Conservation (phyloP, 345 rosid genomes). For the Camelina neglecta region DNA sequence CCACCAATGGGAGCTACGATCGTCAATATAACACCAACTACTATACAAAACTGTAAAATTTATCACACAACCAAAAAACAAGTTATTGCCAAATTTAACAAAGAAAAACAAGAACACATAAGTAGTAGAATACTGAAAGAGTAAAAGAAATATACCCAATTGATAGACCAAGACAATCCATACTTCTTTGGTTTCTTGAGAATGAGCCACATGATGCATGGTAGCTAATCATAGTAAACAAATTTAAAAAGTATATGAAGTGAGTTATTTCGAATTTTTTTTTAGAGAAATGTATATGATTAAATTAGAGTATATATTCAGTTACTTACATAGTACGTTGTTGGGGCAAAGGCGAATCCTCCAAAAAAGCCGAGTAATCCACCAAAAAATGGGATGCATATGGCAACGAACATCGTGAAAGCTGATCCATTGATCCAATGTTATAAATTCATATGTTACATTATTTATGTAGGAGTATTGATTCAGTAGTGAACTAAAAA, state of each 20-base stretch:
- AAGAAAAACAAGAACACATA: background rate
- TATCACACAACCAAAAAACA: conserved; percentile 3
- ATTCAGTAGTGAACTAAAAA: background rate
- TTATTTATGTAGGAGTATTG: background rate
- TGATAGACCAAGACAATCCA: conserved; percentile 62
- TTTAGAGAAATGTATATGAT: background rate
- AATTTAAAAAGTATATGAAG: background rate
- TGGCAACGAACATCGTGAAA: conserved; percentile 68
- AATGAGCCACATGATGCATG: conserved; percentile 77
- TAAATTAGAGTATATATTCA: background rate
- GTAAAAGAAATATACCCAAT: conserved; percentile 61
- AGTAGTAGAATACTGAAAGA: background rate
- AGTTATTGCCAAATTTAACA: background rate
- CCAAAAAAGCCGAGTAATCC: conserved; percentile 83
- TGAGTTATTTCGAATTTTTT: background rate
- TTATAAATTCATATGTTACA: conserved; percentile 7
- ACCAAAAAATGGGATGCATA: conserved; percentile 79
- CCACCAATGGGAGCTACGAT: conserved; percentile 75
- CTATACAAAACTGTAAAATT: conserved; percentile 63
- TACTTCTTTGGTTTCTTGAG: conserved; percentile 70
- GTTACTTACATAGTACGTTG: conserved; percentile 67
- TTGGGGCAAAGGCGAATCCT: conserved; percentile 89
- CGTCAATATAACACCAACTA: conserved; percentile 56
- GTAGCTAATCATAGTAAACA: conserved; percentile 52
- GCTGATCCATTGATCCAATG: conserved; percentile 47